A percentile compares a stretch with the other conserved stretches of the same genome.
Conservation (phyloP, 208 protist species). For the Lotmaria passim region DNA sequence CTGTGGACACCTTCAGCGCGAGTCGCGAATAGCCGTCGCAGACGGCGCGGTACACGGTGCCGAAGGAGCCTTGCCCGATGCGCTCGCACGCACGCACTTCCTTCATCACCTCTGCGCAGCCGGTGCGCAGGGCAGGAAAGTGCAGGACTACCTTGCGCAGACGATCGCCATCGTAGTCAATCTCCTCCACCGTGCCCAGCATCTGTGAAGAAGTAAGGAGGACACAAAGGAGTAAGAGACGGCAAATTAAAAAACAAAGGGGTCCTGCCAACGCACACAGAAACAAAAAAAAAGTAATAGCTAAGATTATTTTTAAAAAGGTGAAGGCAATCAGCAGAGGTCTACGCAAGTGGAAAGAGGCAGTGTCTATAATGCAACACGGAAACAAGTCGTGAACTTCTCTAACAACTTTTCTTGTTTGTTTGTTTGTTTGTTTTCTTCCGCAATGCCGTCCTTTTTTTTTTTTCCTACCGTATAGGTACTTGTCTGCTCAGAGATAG, state of each 20-base stretch:
- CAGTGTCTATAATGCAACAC: too few relatives aligned
- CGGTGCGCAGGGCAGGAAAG: slow-evolving; percentile 56
- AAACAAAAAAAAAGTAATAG: too few relatives aligned
- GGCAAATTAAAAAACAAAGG: neutral
- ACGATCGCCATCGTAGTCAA: slow-evolving; percentile 77
- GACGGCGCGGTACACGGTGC: slow-evolving; percentile 85
- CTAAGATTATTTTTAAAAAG: too few relatives aligned
- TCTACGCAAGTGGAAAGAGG: too few relatives aligned
- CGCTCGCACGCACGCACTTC: slow-evolving; percentile 73
- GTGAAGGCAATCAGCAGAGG: too few relatives aligned
- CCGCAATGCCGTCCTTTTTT: too few relatives aligned
- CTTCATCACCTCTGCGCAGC: slow-evolving; percentile 36
- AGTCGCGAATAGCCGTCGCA: slow-evolving; percentile 70
- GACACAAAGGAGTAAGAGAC: neutral
- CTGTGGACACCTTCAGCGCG: slow-evolving; percentile 86
- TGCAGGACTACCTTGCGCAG: slow-evolving; percentile 73
- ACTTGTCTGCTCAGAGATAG: too few relatives aligned
- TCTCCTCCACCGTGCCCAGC: slow-evolving; percentile 78
- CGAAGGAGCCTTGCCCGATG: slow-evolving; percentile 89
- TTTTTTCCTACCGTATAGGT: too few relatives aligned
- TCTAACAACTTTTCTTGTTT: too few relatives aligned
- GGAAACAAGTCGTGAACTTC: too few relatives aligned
- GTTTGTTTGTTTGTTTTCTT: too few relatives aligned
- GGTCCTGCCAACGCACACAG: too few relatives aligned
- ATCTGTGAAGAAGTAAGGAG: slow-evolving; percentile 35